Percentiles rank a stretch among this genome's conserved stretches.
These are phyloP conservation scores for Alisma plantagoaquatica DNA, from an alignment of 106 monocot genomes.

Conservation along the genomic window DNA sequence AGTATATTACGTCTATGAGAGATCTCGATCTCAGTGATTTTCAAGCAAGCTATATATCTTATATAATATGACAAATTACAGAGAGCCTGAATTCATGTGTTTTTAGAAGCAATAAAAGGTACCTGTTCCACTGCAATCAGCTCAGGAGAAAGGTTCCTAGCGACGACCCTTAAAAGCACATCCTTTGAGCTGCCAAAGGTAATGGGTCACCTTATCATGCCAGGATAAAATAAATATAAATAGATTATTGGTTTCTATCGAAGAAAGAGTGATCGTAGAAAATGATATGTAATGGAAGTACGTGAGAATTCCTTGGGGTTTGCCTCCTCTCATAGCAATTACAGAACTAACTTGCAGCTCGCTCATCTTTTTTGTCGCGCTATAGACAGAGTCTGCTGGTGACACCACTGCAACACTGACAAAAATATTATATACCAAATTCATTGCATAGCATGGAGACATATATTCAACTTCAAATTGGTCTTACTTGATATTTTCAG, in stretches of 20 bases:
- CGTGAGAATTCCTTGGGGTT: slow-evolving; percentile 11
- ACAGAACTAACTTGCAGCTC: slow-evolving; percentile 8
- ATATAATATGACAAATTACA: too few relatives aligned
- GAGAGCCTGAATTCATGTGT: too few relatives aligned
- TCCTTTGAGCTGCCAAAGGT: slow-evolving; percentile 61
- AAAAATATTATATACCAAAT: neutral
- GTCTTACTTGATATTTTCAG: slow-evolving; percentile 5
- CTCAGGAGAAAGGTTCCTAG: slow-evolving; percentile 81
- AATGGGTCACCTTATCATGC: too few relatives aligned
- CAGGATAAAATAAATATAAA: slow-evolving; percentile 2
- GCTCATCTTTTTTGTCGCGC: slow-evolving; percentile 10
- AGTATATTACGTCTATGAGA: too few relatives aligned
- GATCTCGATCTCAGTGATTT: too few relatives aligned
- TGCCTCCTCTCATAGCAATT: slow-evolving; percentile 4
- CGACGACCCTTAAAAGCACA: slow-evolving; percentile 87
- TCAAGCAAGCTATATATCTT: too few relatives aligned
- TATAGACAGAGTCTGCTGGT: slow-evolving; percentile 8
- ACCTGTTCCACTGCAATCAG: slow-evolving; percentile 28
- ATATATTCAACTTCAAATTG: too few relatives aligned
- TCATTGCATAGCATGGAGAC: too few relatives aligned
- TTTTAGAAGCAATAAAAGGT: too few relatives aligned
- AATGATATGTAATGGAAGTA: neutral
- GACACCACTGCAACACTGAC: slow-evolving; percentile 5
- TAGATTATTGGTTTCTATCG: neutral
- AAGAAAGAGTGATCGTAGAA: neutral